phyloP scores from a whole-genome alignment of 495 filamentous ascomycete genomes.

The Choiromyces venosus region DNA sequence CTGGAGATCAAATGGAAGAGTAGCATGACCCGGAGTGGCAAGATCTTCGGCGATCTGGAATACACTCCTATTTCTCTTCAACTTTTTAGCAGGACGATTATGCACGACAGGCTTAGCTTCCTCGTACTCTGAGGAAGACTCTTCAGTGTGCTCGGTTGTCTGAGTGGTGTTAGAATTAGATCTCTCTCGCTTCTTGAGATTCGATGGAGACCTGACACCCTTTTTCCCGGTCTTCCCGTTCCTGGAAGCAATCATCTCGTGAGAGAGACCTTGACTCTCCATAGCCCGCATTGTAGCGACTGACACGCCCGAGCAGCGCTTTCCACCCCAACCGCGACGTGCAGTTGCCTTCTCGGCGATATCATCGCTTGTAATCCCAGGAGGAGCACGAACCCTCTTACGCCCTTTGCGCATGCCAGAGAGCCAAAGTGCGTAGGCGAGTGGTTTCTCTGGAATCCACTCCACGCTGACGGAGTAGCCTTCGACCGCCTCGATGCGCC shows the following conservation, averaged over 20 bases:
- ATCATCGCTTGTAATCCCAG: slow-evolving; percentile 7
- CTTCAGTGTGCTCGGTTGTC: not conserved
- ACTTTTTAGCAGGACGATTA: not conserved
- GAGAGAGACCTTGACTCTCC: slow-evolving; percentile 12
- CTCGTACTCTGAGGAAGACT: not conserved
- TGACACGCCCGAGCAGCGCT: slow-evolving; percentile 7
- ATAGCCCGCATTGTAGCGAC: slow-evolving; percentile 11
- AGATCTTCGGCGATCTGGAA: not conserved
- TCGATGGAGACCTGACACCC: slow-evolving; percentile 11
- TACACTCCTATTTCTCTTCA: not conserved
- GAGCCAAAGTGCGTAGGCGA: slow-evolving; percentile 15
- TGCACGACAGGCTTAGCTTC: not conserved
- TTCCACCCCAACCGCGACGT: slow-evolving; percentile 21
- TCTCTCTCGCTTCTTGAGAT: not conserved
- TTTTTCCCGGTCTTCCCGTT: slow-evolving; percentile 19
- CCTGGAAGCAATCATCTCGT: slow-evolving; percentile 26
- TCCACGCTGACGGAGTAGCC: not conserved
- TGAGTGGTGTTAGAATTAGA: not conserved
- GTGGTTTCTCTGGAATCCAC: slow-evolving; percentile 1
- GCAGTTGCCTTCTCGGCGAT: not conserved
- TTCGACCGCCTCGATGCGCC: slow-evolving; percentile 3
- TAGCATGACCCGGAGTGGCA: not conserved
- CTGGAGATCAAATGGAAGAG: not conserved
- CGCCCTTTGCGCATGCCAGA: slow-evolving; percentile 12
- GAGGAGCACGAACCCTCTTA: slow-evolving; percentile 15